Evolutionary conservation across 352 stramenopile genomes (phyloP).

Genomic region (Globisporangium heterothallicum): DNA sequence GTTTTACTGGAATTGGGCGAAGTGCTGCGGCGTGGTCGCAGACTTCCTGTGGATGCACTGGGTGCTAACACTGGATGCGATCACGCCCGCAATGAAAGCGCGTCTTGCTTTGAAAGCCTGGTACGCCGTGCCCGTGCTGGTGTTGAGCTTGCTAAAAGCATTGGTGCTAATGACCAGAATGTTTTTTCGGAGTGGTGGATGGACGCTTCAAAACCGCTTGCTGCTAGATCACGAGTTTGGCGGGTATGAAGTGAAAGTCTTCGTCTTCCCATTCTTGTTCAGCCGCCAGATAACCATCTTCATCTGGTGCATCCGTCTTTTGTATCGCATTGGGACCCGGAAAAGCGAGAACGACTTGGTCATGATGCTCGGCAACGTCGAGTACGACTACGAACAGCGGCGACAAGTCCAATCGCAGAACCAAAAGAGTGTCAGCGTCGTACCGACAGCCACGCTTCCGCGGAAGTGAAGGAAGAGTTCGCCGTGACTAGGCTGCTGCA

Average conservation of each 20-base stretch:
- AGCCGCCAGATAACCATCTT: conserved; percentile 11
- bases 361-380: conserved; percentile 12
- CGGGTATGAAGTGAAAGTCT: conserved; percentile 2
- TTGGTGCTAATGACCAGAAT: conserved; percentile 1
- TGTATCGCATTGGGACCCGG: conserved; percentile 10
- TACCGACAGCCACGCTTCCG: too few relatives aligned
- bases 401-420: too few relatives aligned
- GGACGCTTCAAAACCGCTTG: conserved; percentile 10
- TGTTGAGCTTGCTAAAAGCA: conserved; percentile 8
- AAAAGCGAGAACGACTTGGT: conserved; percentile 8
- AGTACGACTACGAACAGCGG: too few relatives aligned
- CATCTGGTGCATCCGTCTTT: conserved; percentile 9
- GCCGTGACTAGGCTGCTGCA: too few relatives aligned
- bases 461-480: too few relatives aligned
- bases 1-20: conserved; percentile 7
- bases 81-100: conserved; percentile 11
- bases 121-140: conserved; percentile 3
- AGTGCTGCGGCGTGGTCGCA: background rate
- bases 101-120: conserved; percentile 5
- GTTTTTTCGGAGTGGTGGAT: conserved; percentile 4
- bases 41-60: conserved; percentile 19
- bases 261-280: conserved; percentile 15
- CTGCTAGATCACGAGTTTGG: conserved; percentile 8
- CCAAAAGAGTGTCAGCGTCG: too few relatives aligned
- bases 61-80: conserved; percentile 17